A percentile compares a stretch with the other conserved stretches of the same genome.
Conservation (phyloP, 2,329 filamentous ascomycete genomes). For the Uncinocarpus reesii region DNA sequence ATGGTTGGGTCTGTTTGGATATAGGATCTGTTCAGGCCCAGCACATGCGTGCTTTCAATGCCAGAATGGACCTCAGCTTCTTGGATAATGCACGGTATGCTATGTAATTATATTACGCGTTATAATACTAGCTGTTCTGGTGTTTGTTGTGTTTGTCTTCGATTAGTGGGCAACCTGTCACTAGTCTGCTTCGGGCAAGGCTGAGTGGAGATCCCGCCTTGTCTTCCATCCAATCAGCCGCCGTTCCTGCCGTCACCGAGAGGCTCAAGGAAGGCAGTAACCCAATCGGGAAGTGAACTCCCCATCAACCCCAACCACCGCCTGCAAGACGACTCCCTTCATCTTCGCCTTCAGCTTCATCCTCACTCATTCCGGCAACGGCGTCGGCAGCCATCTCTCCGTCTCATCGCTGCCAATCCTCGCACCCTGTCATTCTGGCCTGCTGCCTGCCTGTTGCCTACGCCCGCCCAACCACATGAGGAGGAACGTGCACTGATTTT, state of each 20-base stretch:
- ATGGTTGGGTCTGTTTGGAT: conserved; percentile 5
- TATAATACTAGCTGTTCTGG: too few species aligned
- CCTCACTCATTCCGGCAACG: background rate
- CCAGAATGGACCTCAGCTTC: too few species aligned
- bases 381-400: too few species aligned
- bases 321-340: background rate
- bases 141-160: too few species aligned
- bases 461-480: background rate
- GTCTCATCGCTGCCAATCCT: background rate
- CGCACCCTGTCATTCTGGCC: background rate
- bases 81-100: too few species aligned
- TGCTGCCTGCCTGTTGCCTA: conserved; percentile 2
- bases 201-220: background rate
- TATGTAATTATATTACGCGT: background rate
- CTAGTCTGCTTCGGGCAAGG: background rate
- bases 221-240: conserved; percentile 1
- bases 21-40: too few species aligned
- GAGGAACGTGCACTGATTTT: too few species aligned
- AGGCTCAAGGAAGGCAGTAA: conserved; percentile 3
- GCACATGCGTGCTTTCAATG: too few species aligned
- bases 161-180: too few species aligned
- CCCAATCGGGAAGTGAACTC: conserved; percentile 11
- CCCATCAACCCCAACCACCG: conserved; percentile 5
- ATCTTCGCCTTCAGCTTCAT: background rate
- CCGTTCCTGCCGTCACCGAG: background rate